Conservation (phyloP, 441 rosid species). For the Raphanus hybrid region DNA sequence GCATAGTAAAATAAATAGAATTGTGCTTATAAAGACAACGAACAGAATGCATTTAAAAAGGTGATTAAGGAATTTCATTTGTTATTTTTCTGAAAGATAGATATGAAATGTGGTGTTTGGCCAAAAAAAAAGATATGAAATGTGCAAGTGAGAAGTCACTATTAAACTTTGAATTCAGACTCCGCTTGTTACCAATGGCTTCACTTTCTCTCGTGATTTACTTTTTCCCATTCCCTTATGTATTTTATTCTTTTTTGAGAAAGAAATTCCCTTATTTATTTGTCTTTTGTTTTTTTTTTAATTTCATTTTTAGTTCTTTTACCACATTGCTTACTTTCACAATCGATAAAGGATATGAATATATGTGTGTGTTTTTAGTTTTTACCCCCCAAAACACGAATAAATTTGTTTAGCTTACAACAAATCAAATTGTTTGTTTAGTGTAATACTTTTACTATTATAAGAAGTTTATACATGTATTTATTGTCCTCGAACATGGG, state of each 20-base stretch:
- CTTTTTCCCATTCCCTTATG: slow-evolving; percentile 22
- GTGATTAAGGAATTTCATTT: neutral
- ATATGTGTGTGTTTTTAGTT: neutral
- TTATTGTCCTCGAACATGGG: neutral
- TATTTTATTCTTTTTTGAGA: too few relatives aligned
- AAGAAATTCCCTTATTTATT: slow-evolving; percentile 28
- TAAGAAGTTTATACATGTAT: neutral
- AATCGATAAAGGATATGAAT: slow-evolving; percentile 40
- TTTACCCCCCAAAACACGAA: neutral
- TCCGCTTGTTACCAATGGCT: slow-evolving; percentile 43
- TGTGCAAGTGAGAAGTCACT: slow-evolving; percentile 39
- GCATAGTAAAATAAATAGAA: neutral
- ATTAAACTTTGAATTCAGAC: slow-evolving; percentile 43
- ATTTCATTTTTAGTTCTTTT: slow-evolving; percentile 3
- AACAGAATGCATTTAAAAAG: neutral
- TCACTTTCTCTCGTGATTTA: slow-evolving; percentile 39
- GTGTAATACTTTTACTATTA: slow-evolving; percentile 5
- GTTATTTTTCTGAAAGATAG: neutral
- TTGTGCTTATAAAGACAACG: neutral
- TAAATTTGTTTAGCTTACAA: neutral
- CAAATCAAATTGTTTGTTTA: neutral
- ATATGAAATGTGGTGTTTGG: neutral
- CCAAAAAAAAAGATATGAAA: neutral
- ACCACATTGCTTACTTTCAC: slow-evolving; percentile 42
- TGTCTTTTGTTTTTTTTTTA: slow-evolving; percentile 36